Evolutionary conservation across 495 filamentous ascomycete genomes (phyloP), one percentile per base, ranked within the genome.

Genomic region (Immersiella caudata): DNA sequence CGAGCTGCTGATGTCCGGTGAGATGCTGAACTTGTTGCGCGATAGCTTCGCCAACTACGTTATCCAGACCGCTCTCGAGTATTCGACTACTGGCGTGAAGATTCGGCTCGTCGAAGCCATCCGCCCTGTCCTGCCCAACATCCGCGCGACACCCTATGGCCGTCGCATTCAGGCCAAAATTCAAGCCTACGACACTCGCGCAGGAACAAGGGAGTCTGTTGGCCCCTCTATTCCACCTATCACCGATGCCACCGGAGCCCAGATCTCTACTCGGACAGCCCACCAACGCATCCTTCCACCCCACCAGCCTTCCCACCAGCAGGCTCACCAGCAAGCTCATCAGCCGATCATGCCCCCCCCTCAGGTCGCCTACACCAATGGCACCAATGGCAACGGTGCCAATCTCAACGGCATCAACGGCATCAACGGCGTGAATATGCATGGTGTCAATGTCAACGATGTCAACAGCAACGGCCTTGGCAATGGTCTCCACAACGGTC

Each of bases 31-130:
- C 68, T 87, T 97, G 69, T 84, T 98, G 36, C 90, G 92, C 27
- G 96, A 99, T 76, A 91, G 89, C 0, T 99, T 90, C 75, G 95
- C 91, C 69, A 99, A 99, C 79, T 99, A 99, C 75, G 95, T 99
- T 68, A 89, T 98, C 46, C 95, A 99, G 84, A 99, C 95, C 36
- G 95, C 95, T 54, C 81, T 97, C 69, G 94, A 97, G 67, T 93
- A 92, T 71, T 87, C 91, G 8, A 91, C 93, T 58, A 76, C 83
- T 0, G 82, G 86, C 9, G 89, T 87, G 68, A 92, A 93, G 78
- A 80, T 81, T 64, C 84, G 84, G 26, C 84, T 99, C 22, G 86
- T 96, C 46, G 92, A 97, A 40, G 83, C 83, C 33, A 91, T 99
- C 68, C 92, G 93, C 25, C 94, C 94, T 0, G 84, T 92, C 64